These are phyloP conservation scores for Ceratocystis eucalypticola DNA, from an alignment of 2,329 filamentous ascomycete genomes.

Conservation along the genomic window DNA sequence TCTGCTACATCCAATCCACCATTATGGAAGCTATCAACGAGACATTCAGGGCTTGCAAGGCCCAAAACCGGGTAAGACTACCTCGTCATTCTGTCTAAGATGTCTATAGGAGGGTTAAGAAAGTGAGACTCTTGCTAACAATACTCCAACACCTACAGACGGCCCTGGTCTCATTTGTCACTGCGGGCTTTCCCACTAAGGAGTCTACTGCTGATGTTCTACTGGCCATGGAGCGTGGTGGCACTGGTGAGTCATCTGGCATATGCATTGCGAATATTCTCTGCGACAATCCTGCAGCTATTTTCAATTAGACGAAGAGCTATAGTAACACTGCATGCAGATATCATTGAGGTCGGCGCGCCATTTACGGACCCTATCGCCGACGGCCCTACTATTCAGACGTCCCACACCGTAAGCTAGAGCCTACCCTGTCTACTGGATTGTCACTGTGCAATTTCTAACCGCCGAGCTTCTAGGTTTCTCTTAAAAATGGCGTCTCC, in stretches of 20 bases:
- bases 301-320: not conserved
- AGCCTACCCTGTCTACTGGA: constrained; percentile 21
- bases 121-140: not conserved
- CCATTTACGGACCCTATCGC: constrained; percentile 98
- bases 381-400: constrained; percentile 94
- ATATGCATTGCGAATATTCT: constrained; percentile 36
- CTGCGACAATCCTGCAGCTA: not conserved
- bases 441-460: constrained; percentile 14
- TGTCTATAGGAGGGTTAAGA: not conserved
- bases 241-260: constrained; percentile 41
- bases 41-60: constrained; percentile 48
- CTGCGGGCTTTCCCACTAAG: constrained; percentile 77
- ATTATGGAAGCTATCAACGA: constrained; percentile 45
- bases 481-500: constrained; percentile 78
- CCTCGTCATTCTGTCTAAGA: not conserved
- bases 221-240: constrained; percentile 81
- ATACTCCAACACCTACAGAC: constrained; percentile 35
- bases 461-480: constrained; percentile 33
- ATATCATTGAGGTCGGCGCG: constrained; percentile 88
- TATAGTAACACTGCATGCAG: constrained; percentile 26
- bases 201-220: constrained; percentile 72
- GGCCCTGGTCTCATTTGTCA: constrained; percentile 91
- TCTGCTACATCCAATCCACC: constrained; percentile 14
- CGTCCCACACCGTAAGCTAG: constrained; percentile 56
- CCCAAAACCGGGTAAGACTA: constrained; percentile 40